Evolutionary conservation across 768 basidiomycete species (phyloP).

Genomic region (Strobilomyces echinocephalus): DNA sequence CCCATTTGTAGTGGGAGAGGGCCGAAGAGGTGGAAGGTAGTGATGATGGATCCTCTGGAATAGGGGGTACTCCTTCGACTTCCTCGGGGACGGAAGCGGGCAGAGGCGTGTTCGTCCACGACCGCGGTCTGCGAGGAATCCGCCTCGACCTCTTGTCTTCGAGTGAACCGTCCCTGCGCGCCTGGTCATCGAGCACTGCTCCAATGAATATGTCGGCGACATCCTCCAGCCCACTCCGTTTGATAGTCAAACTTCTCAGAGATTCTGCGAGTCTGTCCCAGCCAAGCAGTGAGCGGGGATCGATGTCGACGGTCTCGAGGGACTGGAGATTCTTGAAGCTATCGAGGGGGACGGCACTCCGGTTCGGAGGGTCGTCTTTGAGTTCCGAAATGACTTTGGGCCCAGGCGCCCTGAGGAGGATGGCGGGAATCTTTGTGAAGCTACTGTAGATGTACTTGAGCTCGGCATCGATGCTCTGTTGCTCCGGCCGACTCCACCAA

Average conservation of each 20-base stretch:
- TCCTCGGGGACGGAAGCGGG: conserved; percentile 58
- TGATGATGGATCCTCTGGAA: conserved; percentile 17
- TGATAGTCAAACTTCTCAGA: conserved; percentile 69
- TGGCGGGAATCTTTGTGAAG: conserved; percentile 85
- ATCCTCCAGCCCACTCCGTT: conserved; percentile 78
- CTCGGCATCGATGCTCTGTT: conserved; percentile 60
- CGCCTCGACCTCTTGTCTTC: conserved; percentile 43
- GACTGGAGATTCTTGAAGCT: conserved; percentile 80
- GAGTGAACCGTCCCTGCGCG: conserved; percentile 53
- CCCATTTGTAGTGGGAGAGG: conserved; percentile 65
- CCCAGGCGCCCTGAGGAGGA: conserved; percentile 61
- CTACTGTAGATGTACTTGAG: conserved; percentile 85
- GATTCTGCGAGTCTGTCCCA: conserved; percentile 77
- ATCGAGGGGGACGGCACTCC: conserved; percentile 76
- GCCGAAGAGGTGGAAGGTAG: conserved; percentile 28
- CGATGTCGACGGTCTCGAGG: conserved; percentile 73
- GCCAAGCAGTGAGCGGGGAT: conserved; percentile 75
- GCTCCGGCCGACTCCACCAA: conserved; percentile 67
- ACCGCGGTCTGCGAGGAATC: conserved; percentile 42
- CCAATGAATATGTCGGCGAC: conserved; percentile 71
- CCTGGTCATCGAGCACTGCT: conserved; percentile 72
- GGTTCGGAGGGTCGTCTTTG: conserved; percentile 59
- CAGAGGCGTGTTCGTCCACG: conserved; percentile 46
- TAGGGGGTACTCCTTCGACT: conserved; percentile 24
- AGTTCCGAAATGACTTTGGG: conserved; percentile 66